Evolutionary conservation across 2,329 filamentous ascomycete genomes (phyloP).

Genomic region (Fusarium sp.): DNA sequence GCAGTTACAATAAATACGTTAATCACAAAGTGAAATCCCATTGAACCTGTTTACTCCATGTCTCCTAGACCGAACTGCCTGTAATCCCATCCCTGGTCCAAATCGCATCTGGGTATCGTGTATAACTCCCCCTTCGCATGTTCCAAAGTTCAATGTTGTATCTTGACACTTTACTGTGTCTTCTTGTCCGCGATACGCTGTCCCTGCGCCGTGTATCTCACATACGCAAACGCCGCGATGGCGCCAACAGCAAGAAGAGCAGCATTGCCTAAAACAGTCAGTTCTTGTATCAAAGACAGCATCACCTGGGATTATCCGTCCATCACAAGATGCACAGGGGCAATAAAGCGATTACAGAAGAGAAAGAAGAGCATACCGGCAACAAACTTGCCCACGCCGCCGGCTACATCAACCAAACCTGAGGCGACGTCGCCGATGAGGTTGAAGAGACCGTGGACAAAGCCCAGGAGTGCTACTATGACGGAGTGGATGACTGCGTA

Average conservation of each 20-base stretch:
- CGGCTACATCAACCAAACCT: constrained; percentile 53
- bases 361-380: constrained; percentile 46
- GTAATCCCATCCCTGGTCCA: neutral
- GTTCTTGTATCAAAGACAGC: neutral
- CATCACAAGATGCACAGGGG: neutral
- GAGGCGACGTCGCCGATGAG: constrained; percentile 51
- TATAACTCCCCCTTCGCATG: constrained; percentile 4
- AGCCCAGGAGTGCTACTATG: constrained; percentile 50
- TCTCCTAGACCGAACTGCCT: neutral
- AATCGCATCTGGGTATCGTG: constrained; percentile 27
- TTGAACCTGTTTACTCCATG: neutral
- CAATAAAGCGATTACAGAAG: neutral
- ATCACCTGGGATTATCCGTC: neutral
- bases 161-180: constrained; percentile 41
- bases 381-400: constrained; percentile 56
- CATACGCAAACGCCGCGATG: constrained; percentile 49
- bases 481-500: constrained; percentile 51
- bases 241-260: constrained; percentile 50
- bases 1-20: neutral
- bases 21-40: neutral
- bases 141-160: neutral
- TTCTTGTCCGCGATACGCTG: constrained; percentile 48
- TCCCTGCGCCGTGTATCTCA: constrained; percentile 51
- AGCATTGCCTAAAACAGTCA: constrained; percentile 50
- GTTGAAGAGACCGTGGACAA: constrained; percentile 53